Percentiles rank a stretch among this genome's conserved stretches.
These are phyloP conservation scores for Pythium brachiatum DNA, from an alignment of 352 stramenopile genomes.

Conservation along the genomic window DNA sequence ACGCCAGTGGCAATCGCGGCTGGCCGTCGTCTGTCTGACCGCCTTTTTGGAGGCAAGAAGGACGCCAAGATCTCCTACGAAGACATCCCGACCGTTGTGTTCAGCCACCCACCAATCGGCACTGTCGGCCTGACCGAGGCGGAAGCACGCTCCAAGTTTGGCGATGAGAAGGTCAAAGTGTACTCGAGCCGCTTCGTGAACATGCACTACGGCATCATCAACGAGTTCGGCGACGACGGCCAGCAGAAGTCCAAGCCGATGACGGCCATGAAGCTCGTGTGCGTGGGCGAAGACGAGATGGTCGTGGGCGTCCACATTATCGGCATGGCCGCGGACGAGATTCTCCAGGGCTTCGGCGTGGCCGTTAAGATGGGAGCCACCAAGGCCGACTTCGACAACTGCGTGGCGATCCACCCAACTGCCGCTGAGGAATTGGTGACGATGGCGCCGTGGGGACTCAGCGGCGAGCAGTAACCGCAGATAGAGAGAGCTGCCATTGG, in stretches of 20 bases:
- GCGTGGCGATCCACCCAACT: slow-evolving; percentile 96
- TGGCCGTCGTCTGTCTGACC: slow-evolving; percentile 85
- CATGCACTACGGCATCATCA: slow-evolving; percentile 90
- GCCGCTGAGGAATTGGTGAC: slow-evolving; percentile 97
- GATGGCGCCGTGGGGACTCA: slow-evolving; percentile 62
- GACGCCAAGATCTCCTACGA: slow-evolving; percentile 87
- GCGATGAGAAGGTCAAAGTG: slow-evolving; percentile 92
- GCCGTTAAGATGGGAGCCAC: slow-evolving; percentile 98
- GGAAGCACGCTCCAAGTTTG: slow-evolving; percentile 91
- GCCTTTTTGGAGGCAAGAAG: slow-evolving; percentile 87
- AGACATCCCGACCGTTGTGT: slow-evolving; percentile 96
- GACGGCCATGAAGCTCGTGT: slow-evolving; percentile 96
- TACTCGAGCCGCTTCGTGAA: slow-evolving; percentile 96
- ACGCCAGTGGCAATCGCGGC: slow-evolving; percentile 90
- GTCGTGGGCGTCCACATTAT: slow-evolving; percentile 98
- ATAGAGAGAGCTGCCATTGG: not conserved
- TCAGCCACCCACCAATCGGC: slow-evolving; percentile 95
- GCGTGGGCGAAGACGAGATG: slow-evolving; percentile 79
- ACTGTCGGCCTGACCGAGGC: slow-evolving; percentile 94
- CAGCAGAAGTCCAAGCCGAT: slow-evolving; percentile 89
- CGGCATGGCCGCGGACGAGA: slow-evolving; percentile 95
- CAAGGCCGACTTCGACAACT: slow-evolving; percentile 96
- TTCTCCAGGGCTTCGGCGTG: slow-evolving; percentile 98
- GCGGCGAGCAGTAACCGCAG: slow-evolving; percentile 11
- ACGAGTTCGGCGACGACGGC: slow-evolving; percentile 42